phyloP scores from a whole-genome alignment of 2,329 filamentous ascomycete species.

The Colletotrichum falcatum region DNA sequence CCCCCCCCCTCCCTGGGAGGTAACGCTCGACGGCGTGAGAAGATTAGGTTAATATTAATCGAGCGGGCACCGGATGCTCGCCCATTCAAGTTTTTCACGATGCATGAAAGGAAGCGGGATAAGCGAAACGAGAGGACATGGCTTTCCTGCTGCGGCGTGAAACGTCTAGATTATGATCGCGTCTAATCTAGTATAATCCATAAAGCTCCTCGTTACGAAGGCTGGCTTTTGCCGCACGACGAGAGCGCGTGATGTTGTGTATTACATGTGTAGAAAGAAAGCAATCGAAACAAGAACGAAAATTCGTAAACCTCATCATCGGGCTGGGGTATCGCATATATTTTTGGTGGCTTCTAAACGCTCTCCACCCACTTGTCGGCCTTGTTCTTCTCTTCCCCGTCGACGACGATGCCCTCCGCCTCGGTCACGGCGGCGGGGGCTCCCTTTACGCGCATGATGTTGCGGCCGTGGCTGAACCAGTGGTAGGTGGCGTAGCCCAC shows the following conservation, averaged over 20 bases:
- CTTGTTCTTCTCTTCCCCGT: conserved; percentile 22
- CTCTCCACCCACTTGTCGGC: conserved; percentile 26
- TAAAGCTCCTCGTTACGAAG: not conserved
- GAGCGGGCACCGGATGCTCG: not conserved
- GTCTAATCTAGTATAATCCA: conserved; percentile 6
- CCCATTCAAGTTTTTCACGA: not conserved
- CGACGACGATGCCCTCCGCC: not conserved
- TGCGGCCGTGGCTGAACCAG: conserved; percentile 49
- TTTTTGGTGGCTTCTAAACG: not conserved
- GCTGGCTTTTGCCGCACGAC: not conserved
- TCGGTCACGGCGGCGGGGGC: conserved; percentile 40
- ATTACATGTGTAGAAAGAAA: not conserved
- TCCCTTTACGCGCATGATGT: conserved; percentile 49
- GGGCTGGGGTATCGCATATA: not conserved
- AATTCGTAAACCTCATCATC: conserved; percentile 24
- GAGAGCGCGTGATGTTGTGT: not conserved
- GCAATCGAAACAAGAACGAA: not conserved
- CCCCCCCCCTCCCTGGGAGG: too few species aligned
- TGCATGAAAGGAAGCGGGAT: not conserved
- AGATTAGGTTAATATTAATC: not conserved
- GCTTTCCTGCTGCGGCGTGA: not conserved
- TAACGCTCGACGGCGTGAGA: not conserved
- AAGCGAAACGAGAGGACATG: not conserved
- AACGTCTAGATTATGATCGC: not conserved
- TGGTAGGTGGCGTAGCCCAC: conserved; percentile 48